phyloP scores from a whole-genome alignment of 2,329 filamentous ascomycete species.

The Kalmusia sp. region DNA sequence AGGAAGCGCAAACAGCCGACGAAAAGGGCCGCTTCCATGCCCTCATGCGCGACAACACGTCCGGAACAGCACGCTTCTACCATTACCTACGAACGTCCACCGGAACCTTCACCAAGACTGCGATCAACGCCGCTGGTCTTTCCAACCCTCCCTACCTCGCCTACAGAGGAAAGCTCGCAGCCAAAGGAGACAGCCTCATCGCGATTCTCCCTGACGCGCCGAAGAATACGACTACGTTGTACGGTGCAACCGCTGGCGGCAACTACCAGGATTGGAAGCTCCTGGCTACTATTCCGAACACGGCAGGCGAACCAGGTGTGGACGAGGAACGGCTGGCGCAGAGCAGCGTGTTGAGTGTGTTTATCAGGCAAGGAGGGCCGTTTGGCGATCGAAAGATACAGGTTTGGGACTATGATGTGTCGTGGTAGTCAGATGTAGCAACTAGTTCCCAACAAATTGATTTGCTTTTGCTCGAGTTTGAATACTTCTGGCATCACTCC shows the following conservation, averaged over 20 bases:
- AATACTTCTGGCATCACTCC: too few species aligned
- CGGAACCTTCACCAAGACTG: constrained; percentile 39
- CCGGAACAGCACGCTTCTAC: constrained; percentile 37
- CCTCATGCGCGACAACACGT: constrained; percentile 54
- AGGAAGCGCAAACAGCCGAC: constrained; percentile 59
- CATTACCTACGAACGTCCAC: constrained; percentile 39
- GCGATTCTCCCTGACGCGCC: constrained; percentile 41
- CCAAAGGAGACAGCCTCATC: constrained; percentile 33
- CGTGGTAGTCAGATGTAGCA: too few species aligned
- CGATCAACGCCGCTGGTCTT: constrained; percentile 35
- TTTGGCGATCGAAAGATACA: constrained; percentile 42
- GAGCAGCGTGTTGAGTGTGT: constrained; percentile 38
- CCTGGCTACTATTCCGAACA: constrained; percentile 36
- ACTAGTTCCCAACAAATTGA: too few species aligned
- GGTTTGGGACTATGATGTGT: constrained; percentile 42
- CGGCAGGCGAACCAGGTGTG: constrained; percentile 39
- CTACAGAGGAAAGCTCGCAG: constrained; percentile 41
- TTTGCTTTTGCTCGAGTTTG: too few species aligned
- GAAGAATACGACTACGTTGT: constrained; percentile 35
- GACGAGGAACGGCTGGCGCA: constrained; percentile 37
- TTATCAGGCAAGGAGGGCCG: constrained; percentile 42
- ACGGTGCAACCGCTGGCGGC: constrained; percentile 35
- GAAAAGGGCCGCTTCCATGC: constrained; percentile 56
- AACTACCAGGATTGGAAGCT: constrained; percentile 40
- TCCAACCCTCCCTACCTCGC: constrained; percentile 40